Conservation (phyloP, 768 basidiomycete species). For the Pleurotus eryngii region DNA sequence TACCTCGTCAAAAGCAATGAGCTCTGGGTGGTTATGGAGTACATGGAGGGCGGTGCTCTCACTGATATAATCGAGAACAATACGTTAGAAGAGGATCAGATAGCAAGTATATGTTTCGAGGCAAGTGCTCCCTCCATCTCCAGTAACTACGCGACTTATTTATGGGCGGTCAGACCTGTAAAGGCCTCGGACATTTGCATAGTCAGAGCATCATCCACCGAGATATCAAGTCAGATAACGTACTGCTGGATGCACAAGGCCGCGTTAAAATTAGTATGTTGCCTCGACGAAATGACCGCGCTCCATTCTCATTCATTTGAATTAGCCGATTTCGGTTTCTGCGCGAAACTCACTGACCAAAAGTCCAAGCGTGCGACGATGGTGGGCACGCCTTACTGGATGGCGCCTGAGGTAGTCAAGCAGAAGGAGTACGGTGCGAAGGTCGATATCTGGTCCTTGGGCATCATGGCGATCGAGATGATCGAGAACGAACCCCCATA, state of each 20-base stretch:
- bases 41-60: conserved; percentile 96
- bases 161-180: conserved; percentile 70
- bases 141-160: not conserved
- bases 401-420: conserved; percentile 98
- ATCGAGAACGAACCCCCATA: conserved; percentile 98
- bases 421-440: conserved; percentile 97
- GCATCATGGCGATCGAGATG: conserved; percentile 99
- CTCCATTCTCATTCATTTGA: conserved; percentile 1
- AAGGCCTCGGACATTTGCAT: conserved; percentile 89
- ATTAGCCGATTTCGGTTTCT: conserved; percentile 94
- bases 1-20: conserved; percentile 87
- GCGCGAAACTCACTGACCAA: conserved; percentile 92
- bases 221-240: conserved; percentile 96
- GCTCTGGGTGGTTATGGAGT: conserved; percentile 98
- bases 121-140: conserved; percentile 40
- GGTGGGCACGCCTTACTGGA: conserved; percentile 98
- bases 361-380: conserved; percentile 98
- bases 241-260: conserved; percentile 87
- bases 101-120: conserved; percentile 88
- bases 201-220: conserved; percentile 94
- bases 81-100: conserved; percentile 91
- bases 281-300: not conserved
- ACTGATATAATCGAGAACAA: conserved; percentile 99
- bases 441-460: conserved; percentile 95
- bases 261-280: conserved; percentile 95